Evolutionary conservation across 2,329 filamentous ascomycete species (phyloP), one percentile per base, ranked within the genome.

Genomic region (Colletotrichum agaves): DNA sequence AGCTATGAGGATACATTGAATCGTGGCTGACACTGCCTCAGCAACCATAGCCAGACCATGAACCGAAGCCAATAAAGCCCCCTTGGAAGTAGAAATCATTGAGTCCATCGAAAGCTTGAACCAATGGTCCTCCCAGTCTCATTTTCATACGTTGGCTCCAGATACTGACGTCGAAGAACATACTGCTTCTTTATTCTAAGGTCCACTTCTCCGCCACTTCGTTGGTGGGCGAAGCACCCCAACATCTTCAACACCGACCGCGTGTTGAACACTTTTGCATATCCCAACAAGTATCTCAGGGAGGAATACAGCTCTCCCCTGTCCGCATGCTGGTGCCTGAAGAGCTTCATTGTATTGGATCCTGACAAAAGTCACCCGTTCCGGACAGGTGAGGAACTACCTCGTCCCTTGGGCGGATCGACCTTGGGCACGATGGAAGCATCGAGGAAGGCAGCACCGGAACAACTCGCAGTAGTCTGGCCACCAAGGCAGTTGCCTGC

Each of bases 281-380:
- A 69, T 46, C 61, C 65, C 3, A 84, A 84, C 70, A 83, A 83
- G 78, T 85, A 81, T 68, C 78, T 84, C 76, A 75, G 77, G 63
- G 83, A 85, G 73, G 80, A 83, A 67, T 85, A 85, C 73, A 85
- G 84, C 71, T 84, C 82, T 5, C 82, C 82, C 0, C 83, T 84
- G 69, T 84, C 82, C 0, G 76, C 79, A 0, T 85, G 85, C 66
- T 84, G 82, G 83, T 80, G 79, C 17, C 70, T 84, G 61, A 85
- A 85, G 69, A 78, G 78, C 0, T 78, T 84, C 12, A 71, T 82
- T 11, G 77, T 76, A 0, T 65, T 83, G 0, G 74, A 73, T 1
- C 67, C 84, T 0, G 70, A 74, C 0, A 52, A 70, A 5, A 64
- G 69, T 0, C 74, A 82, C 59, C 69, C 74, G 0, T 85, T 85